Base-by-base conservation (phyloP, 371 early-diverging fungal species). In the Rhizomucor pusillus region DNA sequence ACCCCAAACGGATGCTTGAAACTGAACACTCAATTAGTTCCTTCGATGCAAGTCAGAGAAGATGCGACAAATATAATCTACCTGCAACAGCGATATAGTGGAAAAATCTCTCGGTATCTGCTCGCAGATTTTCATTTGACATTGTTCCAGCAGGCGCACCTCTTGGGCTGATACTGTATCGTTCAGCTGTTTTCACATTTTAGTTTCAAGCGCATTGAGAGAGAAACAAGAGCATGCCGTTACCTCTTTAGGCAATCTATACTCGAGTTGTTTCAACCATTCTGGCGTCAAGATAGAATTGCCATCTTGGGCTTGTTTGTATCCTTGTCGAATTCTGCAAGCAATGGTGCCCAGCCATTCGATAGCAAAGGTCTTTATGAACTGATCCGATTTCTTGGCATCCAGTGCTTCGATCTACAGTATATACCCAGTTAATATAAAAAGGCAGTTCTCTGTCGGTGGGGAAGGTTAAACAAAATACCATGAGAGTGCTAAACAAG, bases 261-360 rank as follows among this genome's bases (percentile, higher is more conserved):
- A 54, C 25, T 71, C 50, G 7, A 75, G 40, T 7, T 65, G 44
- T 29, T 48, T 67, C 1, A 69, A 14, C 76, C 76, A 75, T 52
- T 71, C 72, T 6, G 76, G 70, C 2, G 66, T 62, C 33, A 57
- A 52, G 1, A 35, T 29, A 12, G 48, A 46, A 7, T 24, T 7
- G 14, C 44, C 50, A 9, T 64, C 68, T 5, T 64, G 41, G 0
- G 67, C 33, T 14, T 36, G 47, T 22, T 65, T 63, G 22, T 61
- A 63, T 5, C 71, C 61, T 0, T 56, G 54, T 48, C 80, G 80
- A 41, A 86, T 73, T 45, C 65, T 73, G 9, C 83, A 69, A 1
- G 84, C 81, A 34, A 90, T 79, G 5, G 63, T 73, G 0, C 92
- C 93, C 1, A 91, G 68, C 66, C 82, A 85, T 37, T 94, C 92